Evolutionary conservation across 2,329 filamentous ascomycete species (phyloP), one percentile per base, ranked within the genome.

Genomic region (Phialophora verrucosa): DNA sequence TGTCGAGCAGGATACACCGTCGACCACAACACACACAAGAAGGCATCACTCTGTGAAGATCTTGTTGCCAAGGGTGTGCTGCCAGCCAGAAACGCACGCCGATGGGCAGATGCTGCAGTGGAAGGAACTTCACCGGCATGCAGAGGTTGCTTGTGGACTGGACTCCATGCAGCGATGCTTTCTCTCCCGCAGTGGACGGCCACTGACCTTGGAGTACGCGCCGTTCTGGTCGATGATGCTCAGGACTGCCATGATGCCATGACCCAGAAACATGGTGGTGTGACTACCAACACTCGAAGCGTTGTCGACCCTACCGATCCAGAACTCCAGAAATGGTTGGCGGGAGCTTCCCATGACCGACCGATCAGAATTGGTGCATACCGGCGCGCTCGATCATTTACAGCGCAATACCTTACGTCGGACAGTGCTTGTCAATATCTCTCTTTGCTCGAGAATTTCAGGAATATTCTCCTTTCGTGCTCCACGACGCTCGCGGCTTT

Each of bases 11-110:
- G 32, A 20, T 10, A 17, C 42, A 27, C 10, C 17, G 23, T 20
- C 17, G 20, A 42, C 42, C 11, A 4, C 23, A 25, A 23, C 25
- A 54, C 10, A 7, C 27, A n/a, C 6, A 31, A 20, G 11, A 11
- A 64, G 32, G 38, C 62, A 12, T 44, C 62, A 23, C 51, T 64
- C 8, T 64, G 62, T 42, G 62, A 64, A 11, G 50, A 27, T 17
- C 55, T 64, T 20, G 42, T 59, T 42, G 38, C 54, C 12, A 56
- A 20, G 20, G 62, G 62, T 7, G 55, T 58, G 10, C 32, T 64
- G 11, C 62, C 53, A 4, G 31, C 20, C 2, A 54, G 62, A 42
- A 25, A 50, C 35, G 23, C 44, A 64, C 25, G 29, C 14, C 54
- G 32, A 47, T 57, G 50, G 60, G 29, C 50, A 50, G 31, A 54